These are phyloP conservation scores for Brassica hybrid DNA, from an alignment of 441 rosid genomes.

Conservation along the genomic window DNA sequence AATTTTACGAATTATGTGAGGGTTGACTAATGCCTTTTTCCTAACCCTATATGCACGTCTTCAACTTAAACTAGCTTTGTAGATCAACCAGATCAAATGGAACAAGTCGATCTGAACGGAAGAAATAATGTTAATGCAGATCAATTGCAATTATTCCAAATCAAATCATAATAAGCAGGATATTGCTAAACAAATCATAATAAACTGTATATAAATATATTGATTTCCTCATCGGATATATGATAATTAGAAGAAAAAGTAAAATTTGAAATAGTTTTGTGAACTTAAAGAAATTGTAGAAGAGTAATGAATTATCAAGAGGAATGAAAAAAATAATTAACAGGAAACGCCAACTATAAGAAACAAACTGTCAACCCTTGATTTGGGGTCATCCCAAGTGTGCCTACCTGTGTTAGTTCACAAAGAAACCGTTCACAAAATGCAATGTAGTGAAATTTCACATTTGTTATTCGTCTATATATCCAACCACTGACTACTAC, in stretches of 20 bases:
- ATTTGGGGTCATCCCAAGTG: constrained; percentile 34
- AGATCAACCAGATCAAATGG: neutral
- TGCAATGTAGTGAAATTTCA: neutral
- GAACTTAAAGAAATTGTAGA: neutral
- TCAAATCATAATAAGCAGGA: neutral
- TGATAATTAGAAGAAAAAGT: neutral
- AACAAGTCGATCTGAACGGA: neutral
- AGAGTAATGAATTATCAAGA: neutral
- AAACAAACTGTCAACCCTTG: constrained; percentile 21
- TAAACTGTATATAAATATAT: neutral
- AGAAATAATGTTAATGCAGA: neutral
- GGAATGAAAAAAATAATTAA: neutral
- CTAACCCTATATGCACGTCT: too few relatives aligned
- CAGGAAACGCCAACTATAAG: neutral
- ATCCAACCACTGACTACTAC: neutral
- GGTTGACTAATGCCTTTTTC: too few relatives aligned
- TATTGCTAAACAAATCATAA: neutral
- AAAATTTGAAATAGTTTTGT: neutral
- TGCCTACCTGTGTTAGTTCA: constrained; percentile 22
- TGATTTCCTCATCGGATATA: neutral
- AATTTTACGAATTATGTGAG: too few relatives aligned
- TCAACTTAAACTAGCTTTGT: too few relatives aligned
- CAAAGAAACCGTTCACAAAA: constrained; percentile 7
- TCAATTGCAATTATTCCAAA: neutral
- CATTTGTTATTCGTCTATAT: neutral